phyloP scores from a whole-genome alignment of 495 filamentous ascomycete species.

The Talaromyces ruber region DNA sequence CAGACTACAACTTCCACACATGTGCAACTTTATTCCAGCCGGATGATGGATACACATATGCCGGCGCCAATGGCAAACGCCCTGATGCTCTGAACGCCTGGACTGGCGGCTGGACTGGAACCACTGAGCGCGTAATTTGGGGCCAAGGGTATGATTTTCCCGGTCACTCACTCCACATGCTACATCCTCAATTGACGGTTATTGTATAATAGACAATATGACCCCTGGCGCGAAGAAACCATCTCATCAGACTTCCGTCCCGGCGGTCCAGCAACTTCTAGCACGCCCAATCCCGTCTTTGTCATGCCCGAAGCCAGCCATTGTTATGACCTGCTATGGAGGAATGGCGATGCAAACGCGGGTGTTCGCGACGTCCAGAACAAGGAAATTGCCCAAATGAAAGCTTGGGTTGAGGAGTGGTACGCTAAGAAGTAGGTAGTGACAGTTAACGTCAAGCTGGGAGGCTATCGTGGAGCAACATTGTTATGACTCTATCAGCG shows the following conservation, averaged over 20 bases:
- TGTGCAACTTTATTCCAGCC: conserved; percentile 53
- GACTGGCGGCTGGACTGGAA: conserved; percentile 50
- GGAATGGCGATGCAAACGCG: conserved; percentile 32
- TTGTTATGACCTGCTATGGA: conserved; percentile 38
- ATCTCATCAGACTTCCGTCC: conserved; percentile 45
- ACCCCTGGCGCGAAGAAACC: conserved; percentile 49
- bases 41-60: conserved; percentile 40
- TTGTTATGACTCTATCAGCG: background rate
- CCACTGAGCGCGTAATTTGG: conserved; percentile 49
- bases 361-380: conserved; percentile 27
- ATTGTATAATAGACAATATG: conserved; percentile 32
- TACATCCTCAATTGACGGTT: background rate
- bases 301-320: conserved; percentile 49
- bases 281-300: conserved; percentile 34
- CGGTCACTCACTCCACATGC: background rate
- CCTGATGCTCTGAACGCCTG: conserved; percentile 47
- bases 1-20: conserved; percentile 50
- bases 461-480: background rate
- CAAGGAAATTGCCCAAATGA: conserved; percentile 35
- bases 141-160: conserved; percentile 41
- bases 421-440: background rate
- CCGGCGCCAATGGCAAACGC: conserved; percentile 40
- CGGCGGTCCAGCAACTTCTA: conserved; percentile 42
- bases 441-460: background rate
- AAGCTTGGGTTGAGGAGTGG: conserved; percentile 40